Evolutionary conservation across 768 basidiomycete genomes (phyloP), one percentile per base, ranked within the genome.

Genomic region (Terana coerulea): DNA sequence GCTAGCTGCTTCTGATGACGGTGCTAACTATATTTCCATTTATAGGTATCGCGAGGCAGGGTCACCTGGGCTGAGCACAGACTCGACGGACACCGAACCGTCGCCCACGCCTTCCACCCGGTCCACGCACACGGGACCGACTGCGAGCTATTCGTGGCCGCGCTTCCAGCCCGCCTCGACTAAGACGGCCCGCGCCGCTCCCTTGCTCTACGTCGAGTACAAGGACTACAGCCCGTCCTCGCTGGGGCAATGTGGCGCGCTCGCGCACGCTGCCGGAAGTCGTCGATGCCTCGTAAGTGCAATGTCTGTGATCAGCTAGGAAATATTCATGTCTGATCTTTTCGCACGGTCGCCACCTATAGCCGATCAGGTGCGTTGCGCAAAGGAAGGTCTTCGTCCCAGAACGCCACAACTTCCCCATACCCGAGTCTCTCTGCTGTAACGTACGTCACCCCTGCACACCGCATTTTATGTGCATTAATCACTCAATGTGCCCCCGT

Each of bases 101-200:
- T 30, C 44, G 21, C 42, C 44, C 15, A 29, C 37, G 14, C 29
- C 33, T 3, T 30, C 53, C 2, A 12, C 5, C 12, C 26, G 31
- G 25, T 52, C 51, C 12, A 39, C 43, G 19, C 47, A 44, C 29
- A 40, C 19, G 22, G 41, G 40, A 1, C 9, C 33, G 10, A 49
- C 47, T 22, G 53, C 53, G 12, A 54, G 53, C 42, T 54, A 54
- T 30, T 44, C 29, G 29, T 54, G 53, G 53, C 47, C 47, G 21
- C 37, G 47, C n/a, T 54, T 49, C 42, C 30, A 52, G 17, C 44
- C 51, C 17, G 22, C 25, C 19, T 15, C 50, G 21, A 22, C 21
- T 22, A 44, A 19, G 30, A 53, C 15, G 9, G 19, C 52, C 8
- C 3, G n/a, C 35, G 28, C 42, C 31, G 41, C 22, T 12, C 53